Evolutionary conservation across 2,329 filamentous ascomycete genomes (phyloP).

Genomic region (Monilinia vaccinii-corymbosi): DNA sequence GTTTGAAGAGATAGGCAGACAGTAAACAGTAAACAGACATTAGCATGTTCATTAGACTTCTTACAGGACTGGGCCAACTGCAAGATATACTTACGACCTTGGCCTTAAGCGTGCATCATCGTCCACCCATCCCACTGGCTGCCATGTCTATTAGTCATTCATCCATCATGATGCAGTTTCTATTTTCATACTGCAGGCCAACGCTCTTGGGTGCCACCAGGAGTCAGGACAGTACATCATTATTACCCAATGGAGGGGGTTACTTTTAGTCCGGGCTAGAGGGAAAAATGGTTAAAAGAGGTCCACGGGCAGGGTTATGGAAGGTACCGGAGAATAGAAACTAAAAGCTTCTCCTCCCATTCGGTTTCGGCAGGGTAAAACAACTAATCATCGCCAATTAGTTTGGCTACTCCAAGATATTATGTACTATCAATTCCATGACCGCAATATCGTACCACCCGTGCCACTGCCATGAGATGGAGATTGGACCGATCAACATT

Average conservation of each 20-base stretch:
- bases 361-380: background rate
- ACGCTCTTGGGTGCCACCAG: constrained; percentile 1
- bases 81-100: background rate
- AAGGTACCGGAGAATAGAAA: background rate
- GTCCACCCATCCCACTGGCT: background rate
- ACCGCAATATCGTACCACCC: background rate
- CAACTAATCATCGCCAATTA: background rate
- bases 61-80: background rate
- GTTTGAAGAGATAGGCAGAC: background rate
- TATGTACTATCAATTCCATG: background rate
- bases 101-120: background rate
- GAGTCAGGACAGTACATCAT: background rate
- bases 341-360: background rate
- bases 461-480: background rate
- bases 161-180: background rate
- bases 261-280: background rate
- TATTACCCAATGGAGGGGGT: background rate
- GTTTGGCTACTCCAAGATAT: background rate
- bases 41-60: background rate
- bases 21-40: background rate
- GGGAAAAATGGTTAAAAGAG: background rate
- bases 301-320: background rate
- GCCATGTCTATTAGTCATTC: background rate
- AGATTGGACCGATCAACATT: background rate
- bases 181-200: background rate